phyloP scores from a whole-genome alignment of 1,284 basidiomycete genomes.

The Coniferiporia sulphurascens region DNA sequence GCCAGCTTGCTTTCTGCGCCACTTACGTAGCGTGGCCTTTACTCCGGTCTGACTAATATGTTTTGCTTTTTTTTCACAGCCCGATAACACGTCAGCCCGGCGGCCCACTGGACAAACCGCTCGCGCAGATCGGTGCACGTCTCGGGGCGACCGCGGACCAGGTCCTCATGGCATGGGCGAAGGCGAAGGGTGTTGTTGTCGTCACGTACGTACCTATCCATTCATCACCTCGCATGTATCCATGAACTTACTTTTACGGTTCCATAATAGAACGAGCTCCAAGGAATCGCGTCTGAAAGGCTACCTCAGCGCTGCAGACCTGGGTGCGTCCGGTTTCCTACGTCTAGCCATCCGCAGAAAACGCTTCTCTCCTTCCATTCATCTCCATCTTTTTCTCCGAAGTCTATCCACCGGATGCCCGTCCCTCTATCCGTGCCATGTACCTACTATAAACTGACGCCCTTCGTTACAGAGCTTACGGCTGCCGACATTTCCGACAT shows the following conservation, averaged over 20 bases:
- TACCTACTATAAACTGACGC: neutral
- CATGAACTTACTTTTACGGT: neutral
- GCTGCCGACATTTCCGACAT: conserved; percentile 52
- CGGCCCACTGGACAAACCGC: conserved; percentile 62
- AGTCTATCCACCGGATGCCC: conserved; percentile 24
- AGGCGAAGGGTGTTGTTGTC: conserved; percentile 58
- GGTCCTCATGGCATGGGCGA: conserved; percentile 64
- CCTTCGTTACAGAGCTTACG: conserved; percentile 14
- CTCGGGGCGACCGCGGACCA: conserved; percentile 58
- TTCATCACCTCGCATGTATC: neutral
- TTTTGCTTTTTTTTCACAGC: conserved; percentile 28
- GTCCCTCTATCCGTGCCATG: conserved; percentile 26
- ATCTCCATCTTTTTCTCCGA: neutral
- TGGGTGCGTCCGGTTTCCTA: conserved; percentile 36
- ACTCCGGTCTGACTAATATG: neutral
- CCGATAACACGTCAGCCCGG: conserved; percentile 59
- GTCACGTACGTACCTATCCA: conserved; percentile 51
- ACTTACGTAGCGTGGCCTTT: no score
- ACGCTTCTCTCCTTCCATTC: neutral
- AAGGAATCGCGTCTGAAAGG: conserved; percentile 57
- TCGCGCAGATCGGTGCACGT: conserved; percentile 51
- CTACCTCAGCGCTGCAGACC: conserved; percentile 60
- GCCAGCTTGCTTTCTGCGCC: no score
- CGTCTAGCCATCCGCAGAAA: no score
- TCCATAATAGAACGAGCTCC: conserved; percentile 52